Conservation (phyloP, 2,329 filamentous ascomycete genomes). For the Ceratocystis harringtonii region DNA sequence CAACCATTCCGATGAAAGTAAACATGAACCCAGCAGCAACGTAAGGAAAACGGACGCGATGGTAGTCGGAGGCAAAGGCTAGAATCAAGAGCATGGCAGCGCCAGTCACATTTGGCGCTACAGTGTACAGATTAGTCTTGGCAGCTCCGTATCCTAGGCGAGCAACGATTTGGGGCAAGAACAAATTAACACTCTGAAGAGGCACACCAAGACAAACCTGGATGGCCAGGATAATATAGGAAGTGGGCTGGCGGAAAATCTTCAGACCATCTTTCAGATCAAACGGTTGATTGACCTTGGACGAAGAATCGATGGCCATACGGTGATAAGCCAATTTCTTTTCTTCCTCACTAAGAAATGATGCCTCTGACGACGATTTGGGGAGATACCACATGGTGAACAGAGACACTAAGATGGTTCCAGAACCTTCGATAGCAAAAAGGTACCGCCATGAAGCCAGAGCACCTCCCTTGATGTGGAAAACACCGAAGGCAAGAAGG, state of each 20-base stretch:
- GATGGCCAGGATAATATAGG: slow-evolving; percentile 36
- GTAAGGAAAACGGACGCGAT: slow-evolving; percentile 56
- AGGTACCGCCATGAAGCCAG: slow-evolving; percentile 35
- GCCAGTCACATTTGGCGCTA: slow-evolving; percentile 63
- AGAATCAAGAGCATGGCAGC: slow-evolving; percentile 57
- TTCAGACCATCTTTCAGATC: slow-evolving; percentile 35
- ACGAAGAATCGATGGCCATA: slow-evolving; percentile 62
- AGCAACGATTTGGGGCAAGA: slow-evolving; percentile 40
- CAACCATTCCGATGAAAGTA: slow-evolving; percentile 63
- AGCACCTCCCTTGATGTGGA: slow-evolving; percentile 30
- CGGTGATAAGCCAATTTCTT: slow-evolving; percentile 54
- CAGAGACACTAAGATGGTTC: slow-evolving; percentile 44
- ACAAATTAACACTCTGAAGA: slow-evolving; percentile 38
- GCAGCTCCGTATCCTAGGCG: slow-evolving; percentile 34
- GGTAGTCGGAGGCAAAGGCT: slow-evolving; percentile 54
- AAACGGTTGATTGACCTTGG: slow-evolving; percentile 40
- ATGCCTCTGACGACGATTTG: slow-evolving; percentile 44
- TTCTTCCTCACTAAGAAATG: slow-evolving; percentile 51
- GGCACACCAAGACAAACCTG: slow-evolving; percentile 46
- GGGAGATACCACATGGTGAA: slow-evolving; percentile 60
- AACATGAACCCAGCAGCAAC: slow-evolving; percentile 59
- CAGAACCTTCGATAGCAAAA: slow-evolving; percentile 39
- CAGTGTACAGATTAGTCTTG: slow-evolving; percentile 64
- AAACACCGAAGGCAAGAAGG: slow-evolving; percentile 34
- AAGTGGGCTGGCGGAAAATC: slow-evolving; percentile 36